Percentiles rank a stretch among this genome's conserved stretches.
Evolutionary conservation across 2,329 filamentous ascomycete genomes (phyloP).

Genomic region (Ceratocystis papillata): DNA sequence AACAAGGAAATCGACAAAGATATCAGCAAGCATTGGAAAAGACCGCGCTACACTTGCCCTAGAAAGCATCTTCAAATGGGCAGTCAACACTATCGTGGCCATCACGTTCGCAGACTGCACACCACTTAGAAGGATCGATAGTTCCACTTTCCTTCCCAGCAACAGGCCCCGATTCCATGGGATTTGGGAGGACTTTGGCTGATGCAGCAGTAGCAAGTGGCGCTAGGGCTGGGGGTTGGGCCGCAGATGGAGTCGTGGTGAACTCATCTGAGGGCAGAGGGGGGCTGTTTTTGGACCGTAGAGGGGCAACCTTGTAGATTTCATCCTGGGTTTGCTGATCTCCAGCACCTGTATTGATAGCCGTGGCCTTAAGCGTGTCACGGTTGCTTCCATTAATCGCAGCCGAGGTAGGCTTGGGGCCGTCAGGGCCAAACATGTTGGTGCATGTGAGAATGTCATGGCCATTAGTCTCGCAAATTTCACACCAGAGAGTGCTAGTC

Average conservation of each 20-base stretch:
- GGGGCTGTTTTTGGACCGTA: constrained; percentile 37
- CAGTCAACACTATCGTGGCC: constrained; percentile 95
- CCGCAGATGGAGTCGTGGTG: background rate
- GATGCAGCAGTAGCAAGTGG: constrained; percentile 31
- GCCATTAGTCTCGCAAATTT: constrained; percentile 84
- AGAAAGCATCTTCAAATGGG: constrained; percentile 76
- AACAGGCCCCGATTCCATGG: constrained; percentile 55
- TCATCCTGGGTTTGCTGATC: constrained; percentile 32
- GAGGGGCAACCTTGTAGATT: constrained; percentile 43
- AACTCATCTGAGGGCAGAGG: constrained; percentile 2
- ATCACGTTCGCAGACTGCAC: constrained; percentile 88
- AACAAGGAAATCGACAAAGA: background rate
- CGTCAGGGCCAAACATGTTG: constrained; percentile 61
- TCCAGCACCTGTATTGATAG: constrained; percentile 26
- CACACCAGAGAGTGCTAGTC: constrained; percentile 71
- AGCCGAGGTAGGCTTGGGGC: constrained; percentile 30
- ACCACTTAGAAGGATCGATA: constrained; percentile 85
- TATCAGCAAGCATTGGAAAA: background rate
- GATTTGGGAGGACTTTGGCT: constrained; percentile 46
- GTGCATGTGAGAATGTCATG: constrained; percentile 93
- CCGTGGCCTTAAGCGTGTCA: constrained; percentile 23
- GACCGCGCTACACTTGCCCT: constrained; percentile 26
- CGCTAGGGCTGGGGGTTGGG: constrained; percentile 9
- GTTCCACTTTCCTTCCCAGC: constrained; percentile 69
- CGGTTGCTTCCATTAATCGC: constrained; percentile 19